A percentile compares a stretch with the other conserved stretches of the same genome.
Conservation (phyloP, 306 rosid genomes). For the Cyclanthera cordifolia region DNA sequence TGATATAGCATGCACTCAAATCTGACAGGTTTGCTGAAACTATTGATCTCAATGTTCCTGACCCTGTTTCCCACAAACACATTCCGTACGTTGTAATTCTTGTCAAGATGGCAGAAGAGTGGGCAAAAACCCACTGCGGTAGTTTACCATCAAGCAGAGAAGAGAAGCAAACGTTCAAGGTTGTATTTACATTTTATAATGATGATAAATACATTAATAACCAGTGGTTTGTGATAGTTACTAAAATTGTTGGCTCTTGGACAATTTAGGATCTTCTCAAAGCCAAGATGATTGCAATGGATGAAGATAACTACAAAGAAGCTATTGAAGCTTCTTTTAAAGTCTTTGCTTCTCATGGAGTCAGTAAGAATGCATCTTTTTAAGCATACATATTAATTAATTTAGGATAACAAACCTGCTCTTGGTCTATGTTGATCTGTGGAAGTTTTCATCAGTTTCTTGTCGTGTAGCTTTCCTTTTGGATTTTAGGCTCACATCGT, state of each 20-base stretch:
- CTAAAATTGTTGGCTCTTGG: slow-evolving; percentile 21
- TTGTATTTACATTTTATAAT: too few relatives aligned
- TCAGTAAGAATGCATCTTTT: too few relatives aligned
- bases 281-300: slow-evolving; percentile 55
- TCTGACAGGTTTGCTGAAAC: slow-evolving; percentile 56
- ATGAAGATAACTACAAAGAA: slow-evolving; percentile 93
- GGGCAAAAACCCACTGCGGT: slow-evolving; percentile 73
- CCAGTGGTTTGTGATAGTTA: slow-evolving; percentile 9
- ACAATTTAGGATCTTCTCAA: slow-evolving; percentile 64
- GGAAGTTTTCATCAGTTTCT: too few relatives aligned
- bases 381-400: too few relatives aligned
- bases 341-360: slow-evolving; percentile 19
- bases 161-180: slow-evolving; percentile 82
- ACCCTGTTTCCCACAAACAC: slow-evolving; percentile 75
- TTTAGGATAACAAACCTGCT: too few relatives aligned
- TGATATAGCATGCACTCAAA: slow-evolving; percentile 18
- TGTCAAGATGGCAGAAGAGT: slow-evolving; percentile 78
- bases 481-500: too few relatives aligned
- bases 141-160: slow-evolving; percentile 77
- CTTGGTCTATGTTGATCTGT: too few relatives aligned
- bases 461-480: too few relatives aligned
- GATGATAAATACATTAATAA: neutral
- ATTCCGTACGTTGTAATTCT: slow-evolving; percentile 81
- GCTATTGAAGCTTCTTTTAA: slow-evolving; percentile 88
- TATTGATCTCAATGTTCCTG: slow-evolving; percentile 60